Conservation (phyloP, 148 eudicot genomes). For the Mesembryanthemum crystallinum region DNA sequence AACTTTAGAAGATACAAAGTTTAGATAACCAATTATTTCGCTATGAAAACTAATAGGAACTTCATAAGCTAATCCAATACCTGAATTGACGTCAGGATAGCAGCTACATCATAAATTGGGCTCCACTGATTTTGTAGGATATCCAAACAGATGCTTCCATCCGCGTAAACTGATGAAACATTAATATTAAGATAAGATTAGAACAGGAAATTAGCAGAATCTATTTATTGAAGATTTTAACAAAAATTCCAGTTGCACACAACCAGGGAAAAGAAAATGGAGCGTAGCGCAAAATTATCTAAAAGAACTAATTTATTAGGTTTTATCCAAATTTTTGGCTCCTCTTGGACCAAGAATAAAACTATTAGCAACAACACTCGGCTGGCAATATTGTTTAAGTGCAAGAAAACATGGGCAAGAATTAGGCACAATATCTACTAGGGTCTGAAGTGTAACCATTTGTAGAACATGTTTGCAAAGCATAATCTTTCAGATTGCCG, state of each 20-base stretch:
- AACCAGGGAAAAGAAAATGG: not conserved
- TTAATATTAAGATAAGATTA: constrained; percentile 5
- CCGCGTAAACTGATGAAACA: constrained; percentile 65
- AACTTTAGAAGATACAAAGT: not conserved
- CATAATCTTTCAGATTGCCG: not conserved
- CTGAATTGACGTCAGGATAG: constrained; percentile 81
- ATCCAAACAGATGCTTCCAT: constrained; percentile 86
- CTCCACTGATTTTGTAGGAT: constrained; percentile 89
- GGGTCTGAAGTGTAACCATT: not conserved
- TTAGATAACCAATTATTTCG: not conserved
- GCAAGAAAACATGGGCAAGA: not conserved
- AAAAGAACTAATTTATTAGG: not conserved
- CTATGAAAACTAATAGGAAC: not conserved
- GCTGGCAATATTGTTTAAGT: not conserved
- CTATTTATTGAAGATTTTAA: not conserved
- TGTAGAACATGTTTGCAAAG: too few relatives aligned
- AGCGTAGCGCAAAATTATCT: not conserved
- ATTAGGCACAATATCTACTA: not conserved
- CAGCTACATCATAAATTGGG: constrained; percentile 84
- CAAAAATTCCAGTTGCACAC: not conserved
- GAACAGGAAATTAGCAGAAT: not conserved
- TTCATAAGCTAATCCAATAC: constrained; percentile 22
- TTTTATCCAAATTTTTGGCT: not conserved
- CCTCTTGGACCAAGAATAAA: not conserved
- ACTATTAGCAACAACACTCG: not conserved